phyloP scores from a whole-genome alignment of 768 basidiomycete genomes.

The Coprinopsis strossmayeri region DNA sequence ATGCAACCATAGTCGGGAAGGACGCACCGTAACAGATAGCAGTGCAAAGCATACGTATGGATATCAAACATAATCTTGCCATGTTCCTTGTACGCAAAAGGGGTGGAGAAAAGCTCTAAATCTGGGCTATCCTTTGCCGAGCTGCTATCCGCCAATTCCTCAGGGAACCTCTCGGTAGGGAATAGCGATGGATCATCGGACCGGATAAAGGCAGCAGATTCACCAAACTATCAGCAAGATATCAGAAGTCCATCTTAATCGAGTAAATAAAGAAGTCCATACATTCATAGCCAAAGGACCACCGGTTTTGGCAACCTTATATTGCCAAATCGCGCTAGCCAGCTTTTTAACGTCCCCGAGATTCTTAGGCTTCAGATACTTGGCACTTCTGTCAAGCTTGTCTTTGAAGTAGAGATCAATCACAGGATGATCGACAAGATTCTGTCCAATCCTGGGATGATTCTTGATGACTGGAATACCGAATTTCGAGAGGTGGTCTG shows the following conservation, averaged over 20 bases:
- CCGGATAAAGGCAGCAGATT: conserved; percentile 55
- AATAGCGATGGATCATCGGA: conserved; percentile 47
- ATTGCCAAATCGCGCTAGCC: conserved; percentile 30
- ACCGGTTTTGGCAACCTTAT: conserved; percentile 32
- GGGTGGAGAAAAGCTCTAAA: conserved; percentile 38
- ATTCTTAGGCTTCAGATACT: conserved; percentile 30
- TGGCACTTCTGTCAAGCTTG: conserved; percentile 37
- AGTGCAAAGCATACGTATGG: conserved; percentile 35
- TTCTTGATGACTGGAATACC: conserved; percentile 54
- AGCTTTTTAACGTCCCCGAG: conserved; percentile 22
- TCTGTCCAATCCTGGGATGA: conserved; percentile 67
- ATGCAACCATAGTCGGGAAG: background rate
- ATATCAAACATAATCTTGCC: conserved; percentile 25
- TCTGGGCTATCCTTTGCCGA: conserved; percentile 42
- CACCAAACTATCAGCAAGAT: conserved; percentile 30
- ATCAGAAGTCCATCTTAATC: background rate
- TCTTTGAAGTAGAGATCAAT: conserved; percentile 51
- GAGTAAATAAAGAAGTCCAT: conserved; percentile 10
- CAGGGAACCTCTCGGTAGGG: conserved; percentile 27
- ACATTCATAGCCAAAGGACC: conserved; percentile 57
- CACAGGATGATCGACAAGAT: conserved; percentile 68
- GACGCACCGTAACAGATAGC: conserved; percentile 33
- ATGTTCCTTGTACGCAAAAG: conserved; percentile 38
- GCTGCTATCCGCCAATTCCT: conserved; percentile 35
- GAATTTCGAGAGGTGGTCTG: conserved; percentile 43